Percentiles rank a stretch among this genome's conserved stretches.
Conservation (phyloP, 305 asterid genomes). For the Fraxinus velutina region DNA sequence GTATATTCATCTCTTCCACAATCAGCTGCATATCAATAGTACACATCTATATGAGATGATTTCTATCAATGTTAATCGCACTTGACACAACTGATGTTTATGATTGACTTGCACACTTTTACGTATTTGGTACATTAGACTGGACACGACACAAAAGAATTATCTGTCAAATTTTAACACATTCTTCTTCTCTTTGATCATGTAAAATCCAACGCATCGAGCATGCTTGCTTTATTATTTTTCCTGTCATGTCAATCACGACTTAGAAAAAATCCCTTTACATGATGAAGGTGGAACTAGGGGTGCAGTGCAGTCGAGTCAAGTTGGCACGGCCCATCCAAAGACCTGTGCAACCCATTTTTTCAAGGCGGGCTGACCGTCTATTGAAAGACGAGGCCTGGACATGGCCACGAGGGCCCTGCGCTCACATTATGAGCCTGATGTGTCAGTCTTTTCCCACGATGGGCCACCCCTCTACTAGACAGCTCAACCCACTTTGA, state of each 20-base stretch:
- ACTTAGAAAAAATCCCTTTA: neutral
- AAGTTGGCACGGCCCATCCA: neutral
- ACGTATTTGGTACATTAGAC: neutral
- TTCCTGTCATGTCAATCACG: neutral
- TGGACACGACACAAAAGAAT: neutral
- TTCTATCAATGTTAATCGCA: neutral
- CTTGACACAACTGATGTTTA: neutral
- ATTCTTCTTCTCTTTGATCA: neutral
- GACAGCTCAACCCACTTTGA: neutral
- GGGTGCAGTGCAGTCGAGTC: neutral
- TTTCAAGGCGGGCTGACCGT: neutral
- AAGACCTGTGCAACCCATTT: neutral
- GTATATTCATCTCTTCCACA: slow-evolving; percentile 73
- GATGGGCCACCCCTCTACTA: neutral
- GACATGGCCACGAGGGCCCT: neutral
- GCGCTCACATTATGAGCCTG: neutral
- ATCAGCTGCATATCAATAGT: slow-evolving; percentile 35
- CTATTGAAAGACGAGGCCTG: neutral
- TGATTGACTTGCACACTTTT: neutral
- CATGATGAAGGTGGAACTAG: neutral
- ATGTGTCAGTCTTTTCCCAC: neutral
- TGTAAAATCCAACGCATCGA: neutral
- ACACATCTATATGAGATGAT: neutral
- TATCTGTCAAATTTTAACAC: neutral
- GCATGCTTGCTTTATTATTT: neutral